Conservation (phyloP, 805 yeast species). For the Candida golubevii region DNA sequence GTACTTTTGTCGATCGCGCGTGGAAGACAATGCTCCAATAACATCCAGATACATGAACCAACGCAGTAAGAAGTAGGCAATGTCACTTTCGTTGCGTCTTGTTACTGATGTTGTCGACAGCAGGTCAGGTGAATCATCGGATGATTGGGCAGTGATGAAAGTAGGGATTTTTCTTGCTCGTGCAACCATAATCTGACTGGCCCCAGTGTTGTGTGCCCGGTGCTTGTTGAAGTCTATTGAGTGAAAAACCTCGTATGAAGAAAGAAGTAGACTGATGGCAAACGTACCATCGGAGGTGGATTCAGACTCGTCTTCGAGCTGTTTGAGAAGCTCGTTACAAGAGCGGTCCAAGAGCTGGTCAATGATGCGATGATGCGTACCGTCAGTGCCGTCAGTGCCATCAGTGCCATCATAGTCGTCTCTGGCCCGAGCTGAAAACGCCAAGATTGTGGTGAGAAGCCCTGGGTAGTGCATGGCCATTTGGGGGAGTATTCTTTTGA, state of each 20-base stretch:
- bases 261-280: constrained; percentile 55
- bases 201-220: constrained; percentile 65
- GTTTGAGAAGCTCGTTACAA: constrained; percentile 49
- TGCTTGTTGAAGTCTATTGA: constrained; percentile 48
- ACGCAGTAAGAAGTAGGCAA: constrained; percentile 53
- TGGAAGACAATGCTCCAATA: constrained; percentile 57
- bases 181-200: constrained; percentile 46
- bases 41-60: constrained; percentile 71
- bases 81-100: constrained; percentile 30
- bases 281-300: constrained; percentile 64
- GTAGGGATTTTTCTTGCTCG: background rate
- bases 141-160: background rate
- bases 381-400: constrained; percentile 17
- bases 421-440: constrained; percentile 35
- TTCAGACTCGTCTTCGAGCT: constrained; percentile 47
- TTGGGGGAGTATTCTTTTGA: constrained; percentile 58
- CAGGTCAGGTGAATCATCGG: background rate
- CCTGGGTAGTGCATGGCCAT: constrained; percentile 61
- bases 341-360: constrained; percentile 54
- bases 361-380: constrained; percentile 38
- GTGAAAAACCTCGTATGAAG: constrained; percentile 49
- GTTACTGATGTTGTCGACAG: constrained; percentile 3
- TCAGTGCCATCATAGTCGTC: constrained; percentile 21
- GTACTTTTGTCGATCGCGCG: constrained; percentile 34
- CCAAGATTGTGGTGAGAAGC: constrained; percentile 51